phyloP scores from a whole-genome alignment of 441 rosid species.

The Geranium incanum region DNA sequence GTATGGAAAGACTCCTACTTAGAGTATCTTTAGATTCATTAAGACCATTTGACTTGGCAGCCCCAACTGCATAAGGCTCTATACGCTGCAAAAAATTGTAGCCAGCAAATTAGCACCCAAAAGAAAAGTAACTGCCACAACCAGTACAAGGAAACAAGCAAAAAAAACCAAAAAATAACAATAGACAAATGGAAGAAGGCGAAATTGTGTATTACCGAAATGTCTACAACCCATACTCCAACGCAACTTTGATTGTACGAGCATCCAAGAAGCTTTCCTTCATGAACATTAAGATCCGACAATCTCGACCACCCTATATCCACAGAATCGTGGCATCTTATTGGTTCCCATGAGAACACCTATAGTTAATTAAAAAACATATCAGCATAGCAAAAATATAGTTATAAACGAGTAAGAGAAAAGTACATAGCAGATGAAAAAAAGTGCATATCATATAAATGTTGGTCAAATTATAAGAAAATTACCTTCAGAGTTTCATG shows the following conservation, averaged over 20 bases:
- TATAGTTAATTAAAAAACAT: constrained; percentile 24
- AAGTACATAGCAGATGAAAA: too few species aligned
- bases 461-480: constrained; percentile 17
- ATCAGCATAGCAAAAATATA: constrained; percentile 6
- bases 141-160: constrained; percentile 12
- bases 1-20: constrained; percentile 43
- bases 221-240: constrained; percentile 98
- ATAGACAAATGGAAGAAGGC: constrained; percentile 17
- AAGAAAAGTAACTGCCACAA: constrained; percentile 12
- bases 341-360: constrained; percentile 99
- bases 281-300: constrained; percentile 88
- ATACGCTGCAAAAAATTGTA: constrained; percentile 39
- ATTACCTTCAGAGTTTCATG: constrained; percentile 86
- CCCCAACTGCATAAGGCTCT: constrained; percentile 55
- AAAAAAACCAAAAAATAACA: constrained; percentile 18
- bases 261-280: constrained; percentile 98
- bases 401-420: not conserved
- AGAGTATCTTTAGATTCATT: constrained; percentile 50
- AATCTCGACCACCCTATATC: constrained; percentile 99
- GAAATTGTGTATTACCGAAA: constrained; percentile 53
- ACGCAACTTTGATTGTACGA: constrained; percentile 96
- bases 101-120: constrained; percentile 16
- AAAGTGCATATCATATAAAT: constrained; percentile 5
- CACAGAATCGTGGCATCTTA: constrained; percentile 73
- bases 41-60: constrained; percentile 39